These are phyloP conservation scores for Gossypium schwendimanii DNA, from an alignment of 441 rosid species.

Conservation along the genomic window DNA sequence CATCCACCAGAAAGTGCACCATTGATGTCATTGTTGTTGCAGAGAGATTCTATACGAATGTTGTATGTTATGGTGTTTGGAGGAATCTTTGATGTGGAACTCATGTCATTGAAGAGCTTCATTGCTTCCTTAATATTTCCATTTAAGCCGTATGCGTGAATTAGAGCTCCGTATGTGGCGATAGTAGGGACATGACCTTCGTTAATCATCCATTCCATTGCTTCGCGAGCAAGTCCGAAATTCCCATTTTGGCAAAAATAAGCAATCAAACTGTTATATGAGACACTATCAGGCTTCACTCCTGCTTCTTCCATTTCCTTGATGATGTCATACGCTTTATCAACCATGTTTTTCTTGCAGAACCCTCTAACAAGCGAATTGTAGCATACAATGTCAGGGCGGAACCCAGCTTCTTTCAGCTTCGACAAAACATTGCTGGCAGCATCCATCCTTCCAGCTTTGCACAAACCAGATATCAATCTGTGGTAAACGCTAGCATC, in stretches of 20 bases:
- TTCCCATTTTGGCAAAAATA: slow-evolving; percentile 38
- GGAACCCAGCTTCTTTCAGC: slow-evolving; percentile 49
- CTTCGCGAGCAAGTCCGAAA: slow-evolving; percentile 28
- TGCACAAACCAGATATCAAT: slow-evolving; percentile 56
- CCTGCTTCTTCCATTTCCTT: slow-evolving; percentile 50
- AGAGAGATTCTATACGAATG: slow-evolving; percentile 47
- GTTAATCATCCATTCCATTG: slow-evolving; percentile 43
- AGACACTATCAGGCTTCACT: slow-evolving; percentile 42
- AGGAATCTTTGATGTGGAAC: slow-evolving; percentile 30
- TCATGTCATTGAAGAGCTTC: slow-evolving; percentile 50
- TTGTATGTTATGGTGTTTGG: slow-evolving; percentile 64
- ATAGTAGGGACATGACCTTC: slow-evolving; percentile 46
- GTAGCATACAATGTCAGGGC: slow-evolving; percentile 56
- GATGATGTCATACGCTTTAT: slow-evolving; percentile 48
- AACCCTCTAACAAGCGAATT: slow-evolving; percentile 50
- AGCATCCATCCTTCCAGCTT: slow-evolving; percentile 58
- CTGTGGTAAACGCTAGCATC: slow-evolving; percentile 55
- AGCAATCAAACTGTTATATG: slow-evolving; percentile 59
- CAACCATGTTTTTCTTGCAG: slow-evolving; percentile 44
- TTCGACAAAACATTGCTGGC: slow-evolving; percentile 34
- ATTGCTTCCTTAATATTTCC: slow-evolving; percentile 46
- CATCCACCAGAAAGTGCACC: slow-evolving; percentile 47
- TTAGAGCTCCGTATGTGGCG: slow-evolving; percentile 50
- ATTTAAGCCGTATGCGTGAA: slow-evolving; percentile 47
- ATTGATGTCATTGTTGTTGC: slow-evolving; percentile 37